These are phyloP conservation scores for Stereocaulon alpinum DNA, from an alignment of 495 filamentous ascomycete species.

Conservation along the genomic window DNA sequence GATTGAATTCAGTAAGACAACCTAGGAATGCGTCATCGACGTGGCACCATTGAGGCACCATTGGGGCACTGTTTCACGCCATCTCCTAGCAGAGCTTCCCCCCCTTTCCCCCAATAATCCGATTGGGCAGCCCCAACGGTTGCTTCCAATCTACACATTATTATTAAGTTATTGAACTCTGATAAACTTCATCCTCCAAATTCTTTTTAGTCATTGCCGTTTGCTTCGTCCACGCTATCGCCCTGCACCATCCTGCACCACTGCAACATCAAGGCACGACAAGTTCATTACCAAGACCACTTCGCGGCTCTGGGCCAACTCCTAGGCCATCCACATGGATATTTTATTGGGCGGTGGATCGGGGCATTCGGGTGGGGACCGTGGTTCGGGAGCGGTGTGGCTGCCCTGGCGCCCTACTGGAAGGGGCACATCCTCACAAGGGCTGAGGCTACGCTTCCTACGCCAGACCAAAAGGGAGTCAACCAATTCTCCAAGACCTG, in stretches of 20 bases:
- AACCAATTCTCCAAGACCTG: neutral
- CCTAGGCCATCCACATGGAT: neutral
- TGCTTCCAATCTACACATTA: no score
- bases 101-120: neutral
- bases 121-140: no score
- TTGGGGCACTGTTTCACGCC: slow-evolving; percentile 1
- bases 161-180: no score
- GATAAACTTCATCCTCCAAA: no score
- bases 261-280: neutral
- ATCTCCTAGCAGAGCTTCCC: neutral
- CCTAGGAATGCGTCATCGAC: neutral
- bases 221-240: no score
- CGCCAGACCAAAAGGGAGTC: neutral
- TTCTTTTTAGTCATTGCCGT: no score
- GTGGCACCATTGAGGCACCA: neutral
- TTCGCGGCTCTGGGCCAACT: neutral
- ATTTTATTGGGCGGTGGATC: neutral
- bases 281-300: neutral
- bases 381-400: slow-evolving; percentile 3
- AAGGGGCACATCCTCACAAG: neutral
- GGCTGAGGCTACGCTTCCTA: neutral
- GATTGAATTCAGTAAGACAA: neutral
- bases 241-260: no score
- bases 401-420: neutral
- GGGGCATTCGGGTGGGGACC: neutral